Base-by-base conservation (phyloP, 2,329 filamentous ascomycete species). In the Penicillium hordei region DNA sequence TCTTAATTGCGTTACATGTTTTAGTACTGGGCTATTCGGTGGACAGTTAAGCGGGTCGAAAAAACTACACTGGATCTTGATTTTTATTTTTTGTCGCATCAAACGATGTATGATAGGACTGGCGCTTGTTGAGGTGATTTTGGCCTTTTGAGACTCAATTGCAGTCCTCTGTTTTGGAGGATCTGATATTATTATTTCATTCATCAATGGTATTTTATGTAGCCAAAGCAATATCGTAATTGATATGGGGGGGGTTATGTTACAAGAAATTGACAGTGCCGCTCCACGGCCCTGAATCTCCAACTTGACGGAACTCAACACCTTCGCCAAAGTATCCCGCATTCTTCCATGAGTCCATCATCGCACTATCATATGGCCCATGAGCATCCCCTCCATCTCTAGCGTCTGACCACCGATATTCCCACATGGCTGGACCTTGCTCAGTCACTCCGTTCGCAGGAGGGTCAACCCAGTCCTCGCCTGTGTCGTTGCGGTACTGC, bases 351-450 rank as follows among this genome's bases (percentile, higher is more conserved):
- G 90, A 89, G 67, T 87, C 85, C 94, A 99, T 97, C 38, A 89
- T 93, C 5, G 82, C 74, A 8, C 83, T 85, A 70, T 97, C 91
- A 73, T 92, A 99, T 0, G 94, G 93, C 0, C 94, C 94, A 74
- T 99, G 91, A 57, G 84, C 83, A 48, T 85, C 83, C 12, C 85
- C 90, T 29, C 86, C 89, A 69, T 96, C 93, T 40, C 92, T 83
- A 19, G 90, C 91, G 72, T 96, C 92, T 39, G 86, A 88, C 94
- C 94, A 99, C 58, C 91, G 84, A 73, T 91, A 99, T 75, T 97
- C 90, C 93, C 93, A 99, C 81, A 85, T 83, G 36, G 77, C 76
- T 1, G 67, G 59, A 27, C 42, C 59, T 67, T 77, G 48, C 25
- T 74, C 70, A 40, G 69, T 61, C n/a, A 79, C 21, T 76, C 73